Evolutionary conservation across 2,329 filamentous ascomycete species (phyloP), one percentile per base, ranked within the genome.

Genomic region (Cladosporium sp.): DNA sequence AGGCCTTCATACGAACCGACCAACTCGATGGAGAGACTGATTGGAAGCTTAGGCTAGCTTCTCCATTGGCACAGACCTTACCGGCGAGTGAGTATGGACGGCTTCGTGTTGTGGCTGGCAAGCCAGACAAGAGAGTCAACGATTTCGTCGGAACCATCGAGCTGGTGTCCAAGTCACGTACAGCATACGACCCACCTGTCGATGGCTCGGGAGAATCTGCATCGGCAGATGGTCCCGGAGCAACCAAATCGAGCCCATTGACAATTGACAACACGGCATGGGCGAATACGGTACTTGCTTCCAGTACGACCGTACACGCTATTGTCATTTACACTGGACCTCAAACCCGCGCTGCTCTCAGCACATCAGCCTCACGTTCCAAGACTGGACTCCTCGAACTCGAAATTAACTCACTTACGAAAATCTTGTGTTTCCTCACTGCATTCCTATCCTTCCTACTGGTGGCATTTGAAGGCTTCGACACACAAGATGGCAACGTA

Each of bases 11-110:
- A 63, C 82, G 93, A 53, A 98, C 94, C 2, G 93, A 98, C 68
- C 93, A 98, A 65, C 78, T 98, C 8, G 93, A 98, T 62, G 93
- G 93, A 59, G 93, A 98, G 71, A 98, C 93, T 0, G 93, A 98
- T 64, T 98, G 93, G 94, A 98, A 98, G 70, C 74, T 98, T 50
- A 84, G 94, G 25, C 70, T 97, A 30, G 90, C 93, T 1, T 93
- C 90, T 11, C 82, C 88, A 0, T 70, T 97, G 20, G 92, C 91
- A 0, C 93, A 98, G 63, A 79, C 75, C n/a, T 73, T 98, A 16
- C 71, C 83, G 0, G 71, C 84, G 1, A 79, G 81, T 39, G 88
- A 95, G 57, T 83, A 95, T 48, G 72, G 73, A 2, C 73, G 78
- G 30, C 66, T 86, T 9, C 75, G 74, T 38, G 80, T 98, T 42